Evolutionary conservation across 2,329 filamentous ascomycete genomes (phyloP).

Genomic region (Xylariaceae sp.): DNA sequence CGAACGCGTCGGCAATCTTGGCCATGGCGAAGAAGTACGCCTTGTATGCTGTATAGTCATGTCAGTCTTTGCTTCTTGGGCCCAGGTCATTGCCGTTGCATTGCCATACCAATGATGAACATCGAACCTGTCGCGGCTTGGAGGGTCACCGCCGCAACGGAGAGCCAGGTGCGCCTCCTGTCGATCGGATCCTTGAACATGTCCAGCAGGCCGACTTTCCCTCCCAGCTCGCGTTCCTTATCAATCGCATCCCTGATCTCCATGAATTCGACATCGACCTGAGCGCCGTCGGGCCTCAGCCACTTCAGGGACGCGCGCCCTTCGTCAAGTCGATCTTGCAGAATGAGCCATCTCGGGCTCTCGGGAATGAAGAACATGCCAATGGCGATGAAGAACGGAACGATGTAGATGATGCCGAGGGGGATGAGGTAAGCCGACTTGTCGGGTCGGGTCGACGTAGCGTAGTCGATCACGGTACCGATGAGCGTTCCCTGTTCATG

Average conservation of each 20-base stretch:
- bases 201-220: constrained; percentile 33
- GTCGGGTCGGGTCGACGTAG: constrained; percentile 25
- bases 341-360: constrained; percentile 28
- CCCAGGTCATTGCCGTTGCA: neutral
- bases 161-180: constrained; percentile 36
- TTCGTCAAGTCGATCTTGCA: constrained; percentile 24
- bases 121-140: constrained; percentile 42
- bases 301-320: constrained; percentile 31
- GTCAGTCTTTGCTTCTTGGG: neutral
- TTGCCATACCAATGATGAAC: constrained; percentile 36
- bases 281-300: constrained; percentile 29
- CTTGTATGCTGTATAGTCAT: constrained; percentile 33
- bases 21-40: constrained; percentile 55
- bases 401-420: constrained; percentile 26
- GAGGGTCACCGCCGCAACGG: constrained; percentile 36
- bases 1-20: constrained; percentile 43
- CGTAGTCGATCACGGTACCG: constrained; percentile 37
- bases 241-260: constrained; percentile 32
- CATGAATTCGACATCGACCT: constrained; percentile 27
- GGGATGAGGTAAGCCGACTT: constrained; percentile 28
- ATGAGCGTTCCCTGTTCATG: constrained; percentile 35
- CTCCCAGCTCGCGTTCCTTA: constrained; percentile 29
- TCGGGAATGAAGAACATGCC: constrained; percentile 33
- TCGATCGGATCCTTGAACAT: constrained; percentile 42
- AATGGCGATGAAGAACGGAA: constrained; percentile 22